Evolutionary conservation across 805 yeast species (phyloP), one percentile per base, ranked within the genome.

Genomic region (Schizosaccharomyces octosporus): DNA sequence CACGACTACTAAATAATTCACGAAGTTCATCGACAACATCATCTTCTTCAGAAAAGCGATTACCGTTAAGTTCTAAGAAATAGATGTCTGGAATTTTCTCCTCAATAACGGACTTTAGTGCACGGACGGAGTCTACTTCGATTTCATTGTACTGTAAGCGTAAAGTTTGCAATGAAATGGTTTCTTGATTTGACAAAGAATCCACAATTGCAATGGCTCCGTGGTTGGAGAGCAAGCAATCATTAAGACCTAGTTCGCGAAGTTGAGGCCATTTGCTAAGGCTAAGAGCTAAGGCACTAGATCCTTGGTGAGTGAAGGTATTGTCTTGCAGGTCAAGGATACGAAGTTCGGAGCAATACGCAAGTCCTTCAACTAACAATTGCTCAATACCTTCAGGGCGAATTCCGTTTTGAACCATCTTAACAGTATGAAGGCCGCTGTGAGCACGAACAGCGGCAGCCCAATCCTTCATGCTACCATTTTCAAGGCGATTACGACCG

Each of bases 401-500:
- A 65, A 93, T 93, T 70, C 99, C 99, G 71, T 93, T 93, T 74
- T 93, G 99, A 70, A 87, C 90, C 66, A 93, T 77, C 70, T 85
- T 82, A 43, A 89, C 81, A 63, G 77, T 80, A 71, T 85, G 80
- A 69, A 89, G 76, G 19, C 36, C 58, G 61, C 81, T 79, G 71
- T 93, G 95, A 61, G 84, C 83, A 70, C 84, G 84, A 66, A 93
- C 78, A 63, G 95, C 95, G 62, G 86, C 76, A 9, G 97, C 81
- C 73, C 95, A 79, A 65, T 85, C 84, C 67, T 82, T 81, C 72
- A 87, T 80, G 5, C 97, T 88, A 2, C 97, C 98, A 71, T 88
- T 88, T 72, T 93, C 99, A 66, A 93, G 79, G 73, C 99, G 84
- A 73, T 93, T 93, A 74, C 99, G 81, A 65, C 98, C 98, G 74